Evolutionary conservation across 306 rosid species (phyloP).

Genomic region (Gleditsia sinensis): DNA sequence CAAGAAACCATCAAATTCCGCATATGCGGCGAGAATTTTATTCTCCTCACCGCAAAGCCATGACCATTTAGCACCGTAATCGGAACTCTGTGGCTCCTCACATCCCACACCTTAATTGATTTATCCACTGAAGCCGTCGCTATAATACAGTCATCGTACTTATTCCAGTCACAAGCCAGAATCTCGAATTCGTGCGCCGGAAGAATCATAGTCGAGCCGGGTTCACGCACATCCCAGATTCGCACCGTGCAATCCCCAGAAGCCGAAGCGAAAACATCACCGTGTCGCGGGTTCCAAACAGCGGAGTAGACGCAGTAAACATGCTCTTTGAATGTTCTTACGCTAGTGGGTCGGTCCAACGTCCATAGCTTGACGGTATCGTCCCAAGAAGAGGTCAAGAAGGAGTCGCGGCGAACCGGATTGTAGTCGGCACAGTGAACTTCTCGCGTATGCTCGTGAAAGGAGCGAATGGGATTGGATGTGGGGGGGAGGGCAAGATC

Average conservation of each 20-base stretch:
- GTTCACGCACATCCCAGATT: slow-evolving; percentile 92
- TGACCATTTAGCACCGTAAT: slow-evolving; percentile 78
- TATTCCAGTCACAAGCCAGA: slow-evolving; percentile 82
- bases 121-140: slow-evolving; percentile 89
- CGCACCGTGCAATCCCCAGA: slow-evolving; percentile 92
- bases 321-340: slow-evolving; percentile 88
- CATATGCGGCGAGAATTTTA: slow-evolving; percentile 80
- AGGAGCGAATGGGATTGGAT: slow-evolving; percentile 85
- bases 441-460: slow-evolving; percentile 90
- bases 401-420: slow-evolving; percentile 92
- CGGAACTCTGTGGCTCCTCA: slow-evolving; percentile 62
- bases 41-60: slow-evolving; percentile 74
- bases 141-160: slow-evolving; percentile 81
- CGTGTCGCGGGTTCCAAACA: slow-evolving; percentile 93
- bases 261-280: slow-evolving; percentile 90
- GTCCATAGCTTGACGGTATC: slow-evolving; percentile 92
- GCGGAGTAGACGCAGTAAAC: slow-evolving; percentile 89
- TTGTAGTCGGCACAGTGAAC: slow-evolving; percentile 84
- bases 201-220: slow-evolving; percentile 76
- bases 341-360: slow-evolving; percentile 73
- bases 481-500: slow-evolving; percentile 76
- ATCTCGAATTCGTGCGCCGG: slow-evolving; percentile 81
- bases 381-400: slow-evolving; percentile 91
- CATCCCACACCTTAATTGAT: slow-evolving; percentile 86
- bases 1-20: slow-evolving; percentile 69